Conservation (phyloP, 2,329 filamentous ascomycete genomes). For the Zymoseptoria ardabiliae region DNA sequence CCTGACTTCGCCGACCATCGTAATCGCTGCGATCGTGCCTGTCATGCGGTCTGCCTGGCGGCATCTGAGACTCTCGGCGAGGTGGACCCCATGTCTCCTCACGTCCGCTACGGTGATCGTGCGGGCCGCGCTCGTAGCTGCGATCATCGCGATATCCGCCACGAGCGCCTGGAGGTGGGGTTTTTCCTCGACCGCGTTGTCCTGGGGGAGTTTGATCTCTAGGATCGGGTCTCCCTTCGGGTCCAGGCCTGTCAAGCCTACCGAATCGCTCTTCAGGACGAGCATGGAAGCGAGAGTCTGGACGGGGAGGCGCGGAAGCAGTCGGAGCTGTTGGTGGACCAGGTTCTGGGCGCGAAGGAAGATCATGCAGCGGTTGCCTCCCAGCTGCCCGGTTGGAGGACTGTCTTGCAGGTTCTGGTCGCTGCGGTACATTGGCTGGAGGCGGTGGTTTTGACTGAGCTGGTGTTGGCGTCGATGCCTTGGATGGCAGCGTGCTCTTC, state of each 20-base stretch:
- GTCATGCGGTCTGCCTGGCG: conserved; percentile 9
- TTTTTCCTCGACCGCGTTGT: conserved; percentile 28
- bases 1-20: conserved; percentile 8
- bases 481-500: conserved; percentile 11
- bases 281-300: conserved; percentile 22
- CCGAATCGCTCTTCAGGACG: conserved; percentile 35
- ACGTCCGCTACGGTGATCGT: conserved; percentile 10
- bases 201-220: conserved; percentile 37
- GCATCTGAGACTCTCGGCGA: conserved; percentile 10
- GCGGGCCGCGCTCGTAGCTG: conserved; percentile 6
- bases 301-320: background rate
- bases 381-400: conserved; percentile 22
- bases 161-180: conserved; percentile 22
- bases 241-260: conserved; percentile 35
- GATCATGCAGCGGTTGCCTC: conserved; percentile 30
- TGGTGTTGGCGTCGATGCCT: conserved; percentile 19
- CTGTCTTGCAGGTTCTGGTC: conserved; percentile 29
- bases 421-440: conserved; percentile 19
- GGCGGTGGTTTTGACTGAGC: conserved; percentile 12
- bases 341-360: conserved; percentile 38
- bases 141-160: conserved; percentile 16
- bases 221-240: conserved; percentile 29
- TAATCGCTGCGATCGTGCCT: conserved; percentile 9
- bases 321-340: conserved; percentile 8
- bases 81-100: conserved; percentile 11